phyloP scores from a whole-genome alignment of 164 flowering plant genomes.

The Santalum album region DNA sequence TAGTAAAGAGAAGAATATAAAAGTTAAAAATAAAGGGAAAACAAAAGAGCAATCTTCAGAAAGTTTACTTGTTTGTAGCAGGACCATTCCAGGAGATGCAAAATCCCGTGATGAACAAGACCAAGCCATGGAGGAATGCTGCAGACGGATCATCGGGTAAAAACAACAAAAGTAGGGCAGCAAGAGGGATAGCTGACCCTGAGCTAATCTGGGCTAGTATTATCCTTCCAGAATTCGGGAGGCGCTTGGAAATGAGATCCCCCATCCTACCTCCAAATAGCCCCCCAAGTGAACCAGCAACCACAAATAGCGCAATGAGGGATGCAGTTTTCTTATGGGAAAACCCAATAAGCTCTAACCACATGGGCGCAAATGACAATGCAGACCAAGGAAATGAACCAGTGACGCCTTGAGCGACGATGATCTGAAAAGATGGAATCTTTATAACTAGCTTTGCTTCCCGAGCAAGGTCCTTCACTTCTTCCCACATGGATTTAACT shows the following conservation, averaged over 20 bases:
- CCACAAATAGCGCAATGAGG: constrained; percentile 49
- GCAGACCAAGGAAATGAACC: constrained; percentile 98
- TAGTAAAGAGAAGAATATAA: background rate
- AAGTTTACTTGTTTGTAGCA: constrained; percentile 82
- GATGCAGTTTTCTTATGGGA: constrained; percentile 68
- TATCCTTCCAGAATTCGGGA: constrained; percentile 88
- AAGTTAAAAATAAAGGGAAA: background rate
- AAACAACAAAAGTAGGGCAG: constrained; percentile 59
- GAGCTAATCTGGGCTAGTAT: constrained; percentile 82
- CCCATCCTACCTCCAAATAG: constrained; percentile 90
- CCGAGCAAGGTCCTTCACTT: constrained; percentile 43
- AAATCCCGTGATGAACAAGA: constrained; percentile 60
- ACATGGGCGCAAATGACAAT: constrained; percentile 84
- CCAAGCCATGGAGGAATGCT: constrained; percentile 43
- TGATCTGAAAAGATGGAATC: constrained; percentile 74
- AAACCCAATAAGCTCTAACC: constrained; percentile 67
- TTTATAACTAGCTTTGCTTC: constrained; percentile 76
- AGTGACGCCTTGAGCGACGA: constrained; percentile 84
- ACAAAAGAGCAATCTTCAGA: constrained; percentile 2
- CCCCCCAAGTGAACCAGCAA: constrained; percentile 70
- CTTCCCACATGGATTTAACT: constrained; percentile 30
- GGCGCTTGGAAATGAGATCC: constrained; percentile 50
- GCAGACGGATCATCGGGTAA: constrained; percentile 70
- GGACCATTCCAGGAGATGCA: constrained; percentile 86
- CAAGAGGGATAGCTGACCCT: constrained; percentile 77